These are phyloP conservation scores for Artemisia tridentata DNA, from an alignment of 129 eudicot genomes.

Conservation along the genomic window DNA sequence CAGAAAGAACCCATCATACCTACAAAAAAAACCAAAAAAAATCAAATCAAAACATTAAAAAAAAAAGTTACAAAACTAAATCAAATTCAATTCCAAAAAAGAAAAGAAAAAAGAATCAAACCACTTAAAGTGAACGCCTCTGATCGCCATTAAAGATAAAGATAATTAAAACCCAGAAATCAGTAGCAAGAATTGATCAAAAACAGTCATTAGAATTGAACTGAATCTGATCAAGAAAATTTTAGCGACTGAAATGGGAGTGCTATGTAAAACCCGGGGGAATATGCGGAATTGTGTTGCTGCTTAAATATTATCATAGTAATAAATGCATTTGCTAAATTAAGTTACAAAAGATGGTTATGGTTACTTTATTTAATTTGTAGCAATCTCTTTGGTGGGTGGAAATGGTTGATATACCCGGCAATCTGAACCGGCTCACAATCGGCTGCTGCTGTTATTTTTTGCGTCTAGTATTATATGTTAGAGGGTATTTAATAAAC, in stretches of 20 bases:
- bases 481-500: too few relatives aligned
- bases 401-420: too few relatives aligned
- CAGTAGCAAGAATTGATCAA: slow-evolving; percentile 18
- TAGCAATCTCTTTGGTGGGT: too few relatives aligned
- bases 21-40: slow-evolving; percentile 18
- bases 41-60: not conserved
- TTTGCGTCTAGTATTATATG: too few relatives aligned
- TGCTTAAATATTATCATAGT: too few relatives aligned
- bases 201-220: slow-evolving; percentile 24
- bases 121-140: slow-evolving; percentile 78
- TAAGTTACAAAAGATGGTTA: too few relatives aligned
- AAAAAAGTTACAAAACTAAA: slow-evolving; percentile 2
- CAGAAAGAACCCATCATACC: slow-evolving; percentile 97
- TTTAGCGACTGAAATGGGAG: slow-evolving; percentile 27
- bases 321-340: too few relatives aligned
- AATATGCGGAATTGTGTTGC: slow-evolving; percentile 18
- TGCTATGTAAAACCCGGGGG: slow-evolving; percentile 27
- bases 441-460: too few relatives aligned
- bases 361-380: too few relatives aligned
- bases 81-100: slow-evolving; percentile 1
- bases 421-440: too few relatives aligned
- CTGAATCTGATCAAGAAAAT: slow-evolving; percentile 12
- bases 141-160: slow-evolving; percentile 47
- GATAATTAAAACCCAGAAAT: slow-evolving; percentile 33
- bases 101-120: slow-evolving; percentile 24